These are phyloP conservation scores for Cyclaneusma minus DNA, from an alignment of 2,329 filamentous ascomycete genomes.

Conservation along the genomic window DNA sequence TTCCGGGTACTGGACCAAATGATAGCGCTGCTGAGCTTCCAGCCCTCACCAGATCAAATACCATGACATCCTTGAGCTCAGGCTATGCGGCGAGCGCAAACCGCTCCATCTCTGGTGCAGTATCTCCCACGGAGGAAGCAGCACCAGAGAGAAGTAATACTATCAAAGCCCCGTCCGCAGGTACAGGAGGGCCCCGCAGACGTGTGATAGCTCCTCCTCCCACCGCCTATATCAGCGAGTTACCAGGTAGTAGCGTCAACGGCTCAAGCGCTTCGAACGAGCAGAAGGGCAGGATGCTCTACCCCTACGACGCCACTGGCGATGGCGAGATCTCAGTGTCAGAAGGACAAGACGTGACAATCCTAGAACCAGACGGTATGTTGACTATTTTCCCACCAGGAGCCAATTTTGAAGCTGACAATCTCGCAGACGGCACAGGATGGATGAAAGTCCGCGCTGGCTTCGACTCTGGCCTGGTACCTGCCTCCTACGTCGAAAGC, in stretches of 20 bases:
- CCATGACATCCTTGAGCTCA: slow-evolving; percentile 79
- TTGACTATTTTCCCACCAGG: slow-evolving; percentile 8
- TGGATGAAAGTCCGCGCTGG: slow-evolving; percentile 77
- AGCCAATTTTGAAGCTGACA: slow-evolving; percentile 17
- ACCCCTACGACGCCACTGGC: slow-evolving; percentile 65
- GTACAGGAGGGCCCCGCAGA: slow-evolving; percentile 32
- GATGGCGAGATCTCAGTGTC: slow-evolving; percentile 69
- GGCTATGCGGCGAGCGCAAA: slow-evolving; percentile 71
- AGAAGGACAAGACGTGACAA: slow-evolving; percentile 61
- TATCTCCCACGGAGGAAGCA: slow-evolving; percentile 35
- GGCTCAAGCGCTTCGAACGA: slow-evolving; percentile 27
- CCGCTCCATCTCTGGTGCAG: slow-evolving; percentile 53
- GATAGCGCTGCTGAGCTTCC: slow-evolving; percentile 47
- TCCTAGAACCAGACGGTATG: slow-evolving; percentile 82
- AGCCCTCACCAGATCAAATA: slow-evolving; percentile 59
- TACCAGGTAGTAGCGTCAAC: slow-evolving; percentile 33
- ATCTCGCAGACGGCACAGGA: slow-evolving; percentile 60
- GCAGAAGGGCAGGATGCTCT: slow-evolving; percentile 76
- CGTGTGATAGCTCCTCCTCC: slow-evolving; percentile 82
- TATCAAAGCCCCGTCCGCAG: slow-evolving; percentile 11
- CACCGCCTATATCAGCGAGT: slow-evolving; percentile 56
- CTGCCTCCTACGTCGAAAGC: slow-evolving; percentile 69
- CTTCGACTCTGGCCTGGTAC: slow-evolving; percentile 70
- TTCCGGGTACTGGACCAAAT: slow-evolving; percentile 15
- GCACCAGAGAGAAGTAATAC: slow-evolving; percentile 19